Base-by-base conservation (phyloP, 192 early-diverging fungal species). In the Linnemannia exigua region DNA sequence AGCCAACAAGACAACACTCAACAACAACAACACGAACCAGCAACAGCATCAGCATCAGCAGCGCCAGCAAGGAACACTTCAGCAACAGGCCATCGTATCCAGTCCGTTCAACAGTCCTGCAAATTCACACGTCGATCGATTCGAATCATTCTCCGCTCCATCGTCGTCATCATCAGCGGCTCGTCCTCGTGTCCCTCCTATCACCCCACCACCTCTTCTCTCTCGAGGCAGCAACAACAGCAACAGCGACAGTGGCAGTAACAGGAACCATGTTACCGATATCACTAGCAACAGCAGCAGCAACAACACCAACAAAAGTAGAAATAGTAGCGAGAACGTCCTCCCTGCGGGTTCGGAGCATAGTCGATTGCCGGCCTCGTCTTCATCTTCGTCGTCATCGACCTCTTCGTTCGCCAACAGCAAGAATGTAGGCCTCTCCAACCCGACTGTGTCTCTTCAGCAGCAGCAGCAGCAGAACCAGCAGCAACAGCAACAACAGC, bases 81-180 rank as follows among this genome's bases (percentile, higher is more conserved):
- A 44, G 41, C 41, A 41, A 58, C 72, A 79, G n/a, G 78, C 77
- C 25, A 48, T 77, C 31, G 83, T 86, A 28, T 75, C 74, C 48
- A 79, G 84, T 38, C 84, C 84, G n/a, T 75, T 72, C 17, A 76
- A 75, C 54, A 86, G 84, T 51, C 84, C 84, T 8, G 67, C 78
- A 46, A 77, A 44, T 72, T 44, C 63, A 31, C 70, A 70, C 50
- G 63, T 69, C 38, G 61, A 66, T 68, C 84, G 84, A 14, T 86
- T 86, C 37, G 76, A 41, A 31, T 58, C 74, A 19, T 46, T 44
- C 12, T 25, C 58, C 28, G 14, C 58, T 15, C 76, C 70, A 12
- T 44, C 69, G 51, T 70, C 75, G 15, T 77, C 70, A 9, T 54
- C 51, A 28, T 38, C 74, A n/a, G 14, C 69, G 38, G 74, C 35